phyloP scores from a whole-genome alignment of 352 stramenopile species.

The Phytopythium cucurbitacearum region DNA sequence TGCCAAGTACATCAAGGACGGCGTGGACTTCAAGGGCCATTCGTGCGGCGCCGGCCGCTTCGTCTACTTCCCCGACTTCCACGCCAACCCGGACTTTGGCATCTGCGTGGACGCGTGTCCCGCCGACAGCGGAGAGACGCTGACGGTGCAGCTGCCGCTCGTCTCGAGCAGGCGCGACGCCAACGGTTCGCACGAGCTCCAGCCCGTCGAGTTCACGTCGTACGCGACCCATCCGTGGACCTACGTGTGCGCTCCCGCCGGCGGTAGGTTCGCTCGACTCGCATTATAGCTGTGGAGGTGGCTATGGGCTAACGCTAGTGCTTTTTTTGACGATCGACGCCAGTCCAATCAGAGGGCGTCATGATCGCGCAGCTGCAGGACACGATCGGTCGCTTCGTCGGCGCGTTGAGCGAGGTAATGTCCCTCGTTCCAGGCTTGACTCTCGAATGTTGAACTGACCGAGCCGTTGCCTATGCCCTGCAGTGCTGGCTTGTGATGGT shows the following conservation, averaged over 20 bases:
- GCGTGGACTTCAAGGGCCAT: slow-evolving; percentile 69
- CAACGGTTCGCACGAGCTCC: slow-evolving; percentile 29
- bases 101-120: slow-evolving; percentile 68
- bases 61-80: slow-evolving; percentile 75
- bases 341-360: slow-evolving; percentile 43
- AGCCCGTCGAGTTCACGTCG: slow-evolving; percentile 51
- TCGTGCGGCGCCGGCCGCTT: slow-evolving; percentile 42
- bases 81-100: slow-evolving; percentile 71
- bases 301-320: neutral
- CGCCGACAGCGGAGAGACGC: slow-evolving; percentile 20
- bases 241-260: slow-evolving; percentile 58
- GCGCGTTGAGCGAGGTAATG: slow-evolving; percentile 57
- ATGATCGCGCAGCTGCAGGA: slow-evolving; percentile 76
- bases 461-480: neutral
- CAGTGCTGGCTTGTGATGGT: slow-evolving; percentile 70
- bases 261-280: slow-evolving; percentile 23
- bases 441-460: neutral
- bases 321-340: neutral
- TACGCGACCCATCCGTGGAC: slow-evolving; percentile 65
- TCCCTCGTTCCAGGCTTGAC: neutral
- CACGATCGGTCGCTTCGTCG: slow-evolving; percentile 68
- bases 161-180: slow-evolving; percentile 12
- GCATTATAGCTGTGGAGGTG: neutral
- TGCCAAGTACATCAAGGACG: slow-evolving; percentile 74
- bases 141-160: slow-evolving; percentile 57